Percentiles rank a stretch among this genome's conserved stretches.
Evolutionary conservation across 2,329 filamentous ascomycete genomes (phyloP).

Genomic region (Penicillium sp.): DNA sequence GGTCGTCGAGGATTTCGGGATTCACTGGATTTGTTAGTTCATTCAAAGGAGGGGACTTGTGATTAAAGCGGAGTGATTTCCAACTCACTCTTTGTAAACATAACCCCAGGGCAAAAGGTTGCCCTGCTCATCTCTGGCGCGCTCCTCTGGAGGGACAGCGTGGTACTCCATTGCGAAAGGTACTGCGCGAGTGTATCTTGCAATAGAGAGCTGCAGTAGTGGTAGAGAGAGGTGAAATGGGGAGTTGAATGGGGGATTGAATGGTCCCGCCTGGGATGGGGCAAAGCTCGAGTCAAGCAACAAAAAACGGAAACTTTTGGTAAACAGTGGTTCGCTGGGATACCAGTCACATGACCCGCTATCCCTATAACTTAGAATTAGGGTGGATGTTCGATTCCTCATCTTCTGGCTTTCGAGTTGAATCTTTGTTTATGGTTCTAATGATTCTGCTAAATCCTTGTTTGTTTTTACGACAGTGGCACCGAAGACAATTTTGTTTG

Average conservation of each 20-base stretch:
- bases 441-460: rapidly evolving
- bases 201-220: background rate
- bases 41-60: background rate
- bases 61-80: background rate
- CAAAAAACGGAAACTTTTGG: slow-evolving; percentile 15
- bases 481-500: too few relatives aligned
- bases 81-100: slow-evolving; percentile 60
- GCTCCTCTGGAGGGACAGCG: slow-evolving; percentile 63
- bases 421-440: too few relatives aligned
- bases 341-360: slow-evolving; percentile 23
- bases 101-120: slow-evolving; percentile 64
- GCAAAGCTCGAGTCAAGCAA: slow-evolving; percentile 5
- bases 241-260: background rate
- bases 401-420: background rate
- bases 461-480: rapidly evolving
- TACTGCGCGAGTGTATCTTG: background rate
- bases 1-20: slow-evolving; percentile 53
- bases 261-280: background rate
- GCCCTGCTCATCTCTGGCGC: slow-evolving; percentile 60
- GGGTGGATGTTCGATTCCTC: background rate
- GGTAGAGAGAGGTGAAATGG: background rate
- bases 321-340: slow-evolving; percentile 27
- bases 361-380: background rate
- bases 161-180: slow-evolving; percentile 61
- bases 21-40: slow-evolving; percentile 34